Evolutionary conservation across 2,329 filamentous ascomycete genomes (phyloP), one percentile per base, ranked within the genome.

Genomic region (Cladosporium velox): DNA sequence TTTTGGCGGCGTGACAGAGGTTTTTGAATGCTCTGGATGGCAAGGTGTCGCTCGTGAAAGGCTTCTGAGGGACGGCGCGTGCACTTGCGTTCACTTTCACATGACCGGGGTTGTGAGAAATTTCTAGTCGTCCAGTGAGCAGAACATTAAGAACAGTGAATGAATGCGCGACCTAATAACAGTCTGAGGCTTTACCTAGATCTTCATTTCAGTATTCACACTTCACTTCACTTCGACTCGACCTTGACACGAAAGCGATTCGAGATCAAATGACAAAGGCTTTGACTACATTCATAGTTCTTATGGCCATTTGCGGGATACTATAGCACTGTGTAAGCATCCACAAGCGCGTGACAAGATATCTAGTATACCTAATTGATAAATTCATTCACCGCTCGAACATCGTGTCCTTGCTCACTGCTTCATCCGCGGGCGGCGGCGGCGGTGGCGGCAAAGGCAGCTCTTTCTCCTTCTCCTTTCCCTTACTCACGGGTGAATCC

Each of bases 391-490:
- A 77, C 68, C 75, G 73, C 70, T 78, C 76, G 72, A 78, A 78
- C 73, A 78, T 75, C 7, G 71, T 78, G 69, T 72, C 75, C 73
- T 76, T 77, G 66, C 74, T 71, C 55, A 72, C 66, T 24, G 34
- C 35, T 49, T 70, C 70, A 24, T 38, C 44, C 11, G 44, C 59
- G 12, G 44, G 32, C 4, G 59, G 59, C 32, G 59, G 28, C 11
- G 61, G 61, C 14, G 59, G 28, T 5, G 61, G 61, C 26, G 61
- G 51, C 64, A 65, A 24, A 8, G 57, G 44, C 55, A 59, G 11
- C 26, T 65, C 74, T 60, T 73, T 73, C 66, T 75, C 74, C 34
- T 75, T 70, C 63, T 73, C 73, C 4, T 67, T 72, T 51, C 35
- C 65, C 30, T 54, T 63, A 35, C 69, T 67, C 66, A 67, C 32